These are phyloP conservation scores for Tremella fuciformis DNA, from an alignment of 768 basidiomycete species.

Conservation along the genomic window DNA sequence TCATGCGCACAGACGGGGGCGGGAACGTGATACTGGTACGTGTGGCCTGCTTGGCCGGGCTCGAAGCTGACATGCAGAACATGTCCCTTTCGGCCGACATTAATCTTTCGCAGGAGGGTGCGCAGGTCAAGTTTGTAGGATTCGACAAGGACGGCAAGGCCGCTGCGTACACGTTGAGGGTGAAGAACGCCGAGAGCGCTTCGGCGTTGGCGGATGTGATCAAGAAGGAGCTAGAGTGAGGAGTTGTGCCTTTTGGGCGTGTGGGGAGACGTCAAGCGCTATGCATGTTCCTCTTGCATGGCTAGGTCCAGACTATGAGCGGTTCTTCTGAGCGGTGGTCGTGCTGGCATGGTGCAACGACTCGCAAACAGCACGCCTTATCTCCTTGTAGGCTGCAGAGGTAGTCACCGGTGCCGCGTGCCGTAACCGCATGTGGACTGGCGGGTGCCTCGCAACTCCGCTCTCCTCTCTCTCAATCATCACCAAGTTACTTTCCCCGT, in stretches of 20 bases:
- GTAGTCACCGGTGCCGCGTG: too few relatives aligned
- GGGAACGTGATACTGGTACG: slow-evolving; percentile 41
- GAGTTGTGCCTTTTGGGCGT: too few relatives aligned
- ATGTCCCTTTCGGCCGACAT: slow-evolving; percentile 28
- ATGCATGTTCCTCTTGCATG: not conserved
- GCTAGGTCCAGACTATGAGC: too few relatives aligned
- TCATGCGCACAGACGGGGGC: slow-evolving; percentile 37
- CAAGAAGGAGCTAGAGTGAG: slow-evolving; percentile 56
- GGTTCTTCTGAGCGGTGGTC: too few relatives aligned
- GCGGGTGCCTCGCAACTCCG: too few relatives aligned
- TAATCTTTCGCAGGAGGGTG: slow-evolving; percentile 25
- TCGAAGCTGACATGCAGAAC: slow-evolving; percentile 25
- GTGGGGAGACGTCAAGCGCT: not conserved
- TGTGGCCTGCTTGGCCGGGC: not conserved
- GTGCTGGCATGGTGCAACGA: too few relatives aligned
- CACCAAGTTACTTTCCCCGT: too few relatives aligned
- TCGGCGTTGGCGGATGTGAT: slow-evolving; percentile 45
- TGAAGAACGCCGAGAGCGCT: slow-evolving; percentile 33
- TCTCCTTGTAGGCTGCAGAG: too few relatives aligned
- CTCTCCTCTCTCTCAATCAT: too few relatives aligned
- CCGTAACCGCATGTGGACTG: too few relatives aligned
- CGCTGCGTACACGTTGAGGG: slow-evolving; percentile 25
- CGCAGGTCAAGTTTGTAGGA: slow-evolving; percentile 36
- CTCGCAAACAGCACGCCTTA: too few relatives aligned
- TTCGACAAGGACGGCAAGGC: slow-evolving; percentile 38